Conservation (phyloP, 306 rosid genomes). For the Dicorynia guianensis region DNA sequence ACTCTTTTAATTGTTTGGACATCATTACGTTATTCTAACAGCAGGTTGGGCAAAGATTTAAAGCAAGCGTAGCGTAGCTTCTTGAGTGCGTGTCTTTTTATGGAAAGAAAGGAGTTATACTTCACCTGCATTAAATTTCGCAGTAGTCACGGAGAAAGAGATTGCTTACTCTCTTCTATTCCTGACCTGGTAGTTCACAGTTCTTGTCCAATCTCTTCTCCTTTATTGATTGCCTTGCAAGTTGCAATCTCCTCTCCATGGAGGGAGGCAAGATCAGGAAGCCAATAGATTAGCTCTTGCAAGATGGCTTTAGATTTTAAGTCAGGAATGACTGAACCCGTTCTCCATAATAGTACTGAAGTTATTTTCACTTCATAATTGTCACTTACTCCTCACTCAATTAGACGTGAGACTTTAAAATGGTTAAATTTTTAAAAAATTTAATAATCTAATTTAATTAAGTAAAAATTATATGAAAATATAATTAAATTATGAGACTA, state of each 20-base stretch:
- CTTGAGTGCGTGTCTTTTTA: neutral
- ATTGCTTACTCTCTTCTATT: neutral
- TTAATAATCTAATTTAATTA: too few relatives aligned
- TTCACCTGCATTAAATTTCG: neutral
- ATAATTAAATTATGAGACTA: too few relatives aligned
- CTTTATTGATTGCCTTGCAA: too few relatives aligned
- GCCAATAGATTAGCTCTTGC: neutral
- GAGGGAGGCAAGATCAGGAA: too few relatives aligned
- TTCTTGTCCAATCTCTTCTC: neutral
- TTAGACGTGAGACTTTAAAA: too few relatives aligned
- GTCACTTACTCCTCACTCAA: too few relatives aligned
- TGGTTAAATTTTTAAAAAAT: too few relatives aligned
- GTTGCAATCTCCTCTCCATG: too few relatives aligned
- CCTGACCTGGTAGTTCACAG: neutral
- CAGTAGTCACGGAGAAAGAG: neutral
- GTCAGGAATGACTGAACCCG: too few relatives aligned
- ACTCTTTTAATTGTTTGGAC: slow-evolving; percentile 61
- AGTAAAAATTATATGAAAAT: too few relatives aligned
- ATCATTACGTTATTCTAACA: slow-evolving; percentile 53
- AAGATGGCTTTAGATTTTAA: neutral
- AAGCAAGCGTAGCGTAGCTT: slow-evolving; percentile 55
- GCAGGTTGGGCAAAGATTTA: slow-evolving; percentile 33
- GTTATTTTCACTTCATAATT: too few relatives aligned
- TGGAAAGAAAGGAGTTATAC: neutral
- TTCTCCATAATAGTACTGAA: too few relatives aligned